Conservation (phyloP, 345 rosid genomes). For the Euclidium syriacum region DNA sequence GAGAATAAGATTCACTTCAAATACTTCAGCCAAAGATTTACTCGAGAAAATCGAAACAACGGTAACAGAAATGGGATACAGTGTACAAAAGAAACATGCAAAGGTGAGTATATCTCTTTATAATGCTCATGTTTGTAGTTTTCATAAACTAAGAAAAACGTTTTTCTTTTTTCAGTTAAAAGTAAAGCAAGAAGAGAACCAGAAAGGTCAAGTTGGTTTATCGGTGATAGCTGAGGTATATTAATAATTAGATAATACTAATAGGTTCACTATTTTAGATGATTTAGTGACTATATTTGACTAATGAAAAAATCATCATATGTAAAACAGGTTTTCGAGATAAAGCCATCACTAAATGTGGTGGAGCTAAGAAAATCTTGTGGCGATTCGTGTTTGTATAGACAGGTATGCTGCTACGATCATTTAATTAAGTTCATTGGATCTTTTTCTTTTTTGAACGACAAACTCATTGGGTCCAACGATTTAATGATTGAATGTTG, state of each 20-base stretch:
- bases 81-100: conserved; percentile 74
- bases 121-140: background rate
- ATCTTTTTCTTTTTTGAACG: background rate
- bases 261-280: background rate
- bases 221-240: conserved; percentile 82
- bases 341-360: conserved; percentile 68
- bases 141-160: background rate
- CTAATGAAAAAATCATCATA: background rate
- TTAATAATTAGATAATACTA: background rate
- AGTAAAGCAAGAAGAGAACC: conserved; percentile 59
- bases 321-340: conserved; percentile 63
- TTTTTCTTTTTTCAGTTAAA: conserved; percentile 40
- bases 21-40: conserved; percentile 63
- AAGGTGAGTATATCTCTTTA: conserved; percentile 52
- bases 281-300: background rate
- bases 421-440: background rate
- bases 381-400: conserved; percentile 71
- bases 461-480: background rate
- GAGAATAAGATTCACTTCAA: conserved; percentile 86
- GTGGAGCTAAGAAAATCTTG: conserved; percentile 80
- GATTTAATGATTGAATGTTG: background rate
- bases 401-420: conserved; percentile 51
- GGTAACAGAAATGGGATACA: conserved; percentile 79
- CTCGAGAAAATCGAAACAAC: conserved; percentile 64
- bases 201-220: conserved; percentile 43